Conservation (phyloP, 2,329 filamentous ascomycete species). For the Paraphaeosphaeria minitans region DNA sequence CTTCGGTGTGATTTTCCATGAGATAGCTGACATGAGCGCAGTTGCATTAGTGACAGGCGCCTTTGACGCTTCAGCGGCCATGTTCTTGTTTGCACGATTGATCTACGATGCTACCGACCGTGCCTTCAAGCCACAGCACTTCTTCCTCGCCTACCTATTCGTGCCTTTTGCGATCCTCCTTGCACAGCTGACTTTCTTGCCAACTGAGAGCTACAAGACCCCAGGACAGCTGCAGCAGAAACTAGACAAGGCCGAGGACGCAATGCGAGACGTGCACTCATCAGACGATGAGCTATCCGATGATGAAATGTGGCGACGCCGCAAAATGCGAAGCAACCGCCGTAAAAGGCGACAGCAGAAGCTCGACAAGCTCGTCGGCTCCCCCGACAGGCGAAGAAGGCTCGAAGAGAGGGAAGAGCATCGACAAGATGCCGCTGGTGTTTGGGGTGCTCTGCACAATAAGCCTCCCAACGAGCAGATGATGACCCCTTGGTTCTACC, state of each 20-base stretch:
- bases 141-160: conserved; percentile 74
- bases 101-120: conserved; percentile 66
- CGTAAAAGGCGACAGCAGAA: conserved; percentile 67
- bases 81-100: conserved; percentile 77
- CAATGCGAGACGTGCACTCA: conserved; percentile 53
- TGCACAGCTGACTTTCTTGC: conserved; percentile 74
- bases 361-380: conserved; percentile 73
- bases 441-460: conserved; percentile 85
- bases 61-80: conserved; percentile 80
- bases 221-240: conserved; percentile 43
- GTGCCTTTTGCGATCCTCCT: conserved; percentile 71
- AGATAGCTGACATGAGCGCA: not conserved
- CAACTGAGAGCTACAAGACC: conserved; percentile 79
- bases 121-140: conserved; percentile 65
- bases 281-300: conserved; percentile 61
- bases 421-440: conserved; percentile 70
- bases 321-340: conserved; percentile 39
- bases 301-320: conserved; percentile 53
- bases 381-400: conserved; percentile 65
- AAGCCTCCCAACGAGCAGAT: conserved; percentile 74
- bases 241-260: conserved; percentile 38
- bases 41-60: conserved; percentile 79
- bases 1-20: not conserved
- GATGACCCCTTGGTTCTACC: conserved; percentile 77
- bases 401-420: conserved; percentile 65